Evolutionary conservation across 768 basidiomycete genomes (phyloP), one percentile per base, ranked within the genome.

Genomic region (Lyophyllum atratum): DNA sequence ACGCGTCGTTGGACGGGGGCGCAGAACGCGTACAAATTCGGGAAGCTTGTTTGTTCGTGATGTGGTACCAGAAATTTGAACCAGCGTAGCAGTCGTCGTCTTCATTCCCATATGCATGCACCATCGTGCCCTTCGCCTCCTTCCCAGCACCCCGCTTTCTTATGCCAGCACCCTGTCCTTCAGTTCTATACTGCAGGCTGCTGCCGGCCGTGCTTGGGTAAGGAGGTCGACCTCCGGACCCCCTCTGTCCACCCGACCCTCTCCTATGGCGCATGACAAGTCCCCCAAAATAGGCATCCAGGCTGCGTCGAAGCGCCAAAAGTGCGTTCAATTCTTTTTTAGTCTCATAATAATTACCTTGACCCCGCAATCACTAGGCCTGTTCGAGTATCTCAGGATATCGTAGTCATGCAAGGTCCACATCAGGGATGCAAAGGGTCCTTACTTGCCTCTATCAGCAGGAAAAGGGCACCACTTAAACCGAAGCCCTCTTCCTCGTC

Each of bases 161-260:
- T 60, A 63, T 49, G 58, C 64, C 47, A 58, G 46, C 48, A 54
- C 62, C n/a, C 59, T 67, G 19, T 67, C 72, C 34, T 79, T 83
- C 60, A 67, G 70, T 26, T 69, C 73, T 47, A 70, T 78, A 45
- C 72, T 83, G 4, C 80, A 80, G 54, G 72, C 72, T 37, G 82
- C 81, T 54, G 83, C 83, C 19, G 74, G 74, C 60, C 78, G 76
- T 49, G 83, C 82, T 46, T 85, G 80, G 75, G 61, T 68, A 25
- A 72, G 74, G 52, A 68, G 58, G 25, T 59, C 61, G 21, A 61
- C 68, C n/a, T 47, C 46, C 24, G 43, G 5, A 17, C 14, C 45
- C 4, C 25, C 45, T 17, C 24, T 46, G 45, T n/a, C 26, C 26
- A 51, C 56, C 17, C 49, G 33, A 29, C n/a, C 49, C 25, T 29